Base-by-base conservation (phyloP, 129 eudicot species). In the Centaurea solstitialis region DNA sequence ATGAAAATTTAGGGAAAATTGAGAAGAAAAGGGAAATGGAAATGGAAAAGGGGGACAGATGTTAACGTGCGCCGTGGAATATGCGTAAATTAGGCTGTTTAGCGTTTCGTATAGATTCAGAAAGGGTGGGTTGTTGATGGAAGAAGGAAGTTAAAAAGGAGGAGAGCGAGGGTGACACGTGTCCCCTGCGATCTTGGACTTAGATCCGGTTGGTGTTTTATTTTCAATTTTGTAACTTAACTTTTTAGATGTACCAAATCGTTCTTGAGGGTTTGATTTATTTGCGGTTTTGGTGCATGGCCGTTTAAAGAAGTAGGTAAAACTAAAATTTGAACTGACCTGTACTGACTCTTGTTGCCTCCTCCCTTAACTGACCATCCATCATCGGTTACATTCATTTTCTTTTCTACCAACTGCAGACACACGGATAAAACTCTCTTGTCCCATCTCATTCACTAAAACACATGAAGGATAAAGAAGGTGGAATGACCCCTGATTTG, bases 41-140 rank as follows among this genome's bases (percentile, higher is more conserved):
- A 8, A 39, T 64, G 7, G 37, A 65, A 61, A 65, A 57, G 21
- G 13, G 12, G 68, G 73, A 43, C 40, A 2, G 68, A n/a, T 71
- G 89, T 70, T 75, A 82, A 82, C 82, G 89, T 86, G 84, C 82
- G 85, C 87, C 82, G 82, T 65, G 83, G 18, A 72, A 8, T n/a
- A 81, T 10, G 82, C 57, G 38, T 72, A 22, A 37, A n/a, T n/a
- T n/a, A n/a, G n/a, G n/a, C n/a, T n/a, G n/a, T 15, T 47, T 50
- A 11, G 57, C 59, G 30, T 69, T 41, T 2, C 74, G 41, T 77
- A 43, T 68, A 20, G 37, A 33, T 21, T 33, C 70, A 23, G 5
- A 53, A 35, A 57, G 28, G 18, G 72, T 53, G 40, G 53, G 59
- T 77, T 62, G 86, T 61, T 28, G 69, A 70, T 35, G 79, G 81